Percentiles rank a stretch among this genome's conserved stretches.
phyloP scores from a whole-genome alignment of 2,329 filamentous ascomycete species.

The Truncatella angustata region DNA sequence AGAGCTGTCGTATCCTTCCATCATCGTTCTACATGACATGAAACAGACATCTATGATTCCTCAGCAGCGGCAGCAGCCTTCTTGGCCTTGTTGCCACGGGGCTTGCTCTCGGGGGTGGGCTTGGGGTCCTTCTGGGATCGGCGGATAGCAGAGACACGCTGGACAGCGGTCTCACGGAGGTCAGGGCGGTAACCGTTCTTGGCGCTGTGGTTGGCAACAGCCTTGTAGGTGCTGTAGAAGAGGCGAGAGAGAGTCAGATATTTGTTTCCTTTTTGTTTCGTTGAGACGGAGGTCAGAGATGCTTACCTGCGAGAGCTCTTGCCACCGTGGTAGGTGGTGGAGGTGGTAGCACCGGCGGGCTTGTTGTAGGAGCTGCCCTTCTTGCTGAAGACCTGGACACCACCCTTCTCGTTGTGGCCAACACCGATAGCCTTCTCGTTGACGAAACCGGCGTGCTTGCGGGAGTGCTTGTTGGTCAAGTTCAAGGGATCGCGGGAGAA shows the following conservation, averaged over 20 bases:
- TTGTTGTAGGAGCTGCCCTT: constrained; percentile 69
- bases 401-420: constrained; percentile 71
- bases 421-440: constrained; percentile 94
- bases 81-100: constrained; percentile 75
- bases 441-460: constrained; percentile 93
- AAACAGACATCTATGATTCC: constrained; percentile 28
- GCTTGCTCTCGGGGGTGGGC: constrained; percentile 70
- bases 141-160: constrained; percentile 84
- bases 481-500: constrained; percentile 96
- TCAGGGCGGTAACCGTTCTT: constrained; percentile 84
- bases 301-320: constrained; percentile 80
- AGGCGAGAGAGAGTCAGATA: constrained; percentile 14
- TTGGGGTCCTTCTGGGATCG: constrained; percentile 77
- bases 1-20: constrained; percentile 2
- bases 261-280: not conserved
- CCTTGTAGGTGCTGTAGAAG: constrained; percentile 74
- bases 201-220: constrained; percentile 77
- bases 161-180: constrained; percentile 73
- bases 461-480: constrained; percentile 84
- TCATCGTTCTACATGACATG: constrained; percentile 8
- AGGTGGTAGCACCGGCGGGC: constrained; percentile 66
- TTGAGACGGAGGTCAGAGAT: not conserved
- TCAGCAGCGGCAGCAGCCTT: constrained; percentile 61
- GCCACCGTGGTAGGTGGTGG: constrained; percentile 67
- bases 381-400: constrained; percentile 81